Evolutionary conservation across 2,329 filamentous ascomycete species (phyloP), one percentile per base, ranked within the genome.

Genomic region (Microcyclospora tardicrescens): DNA sequence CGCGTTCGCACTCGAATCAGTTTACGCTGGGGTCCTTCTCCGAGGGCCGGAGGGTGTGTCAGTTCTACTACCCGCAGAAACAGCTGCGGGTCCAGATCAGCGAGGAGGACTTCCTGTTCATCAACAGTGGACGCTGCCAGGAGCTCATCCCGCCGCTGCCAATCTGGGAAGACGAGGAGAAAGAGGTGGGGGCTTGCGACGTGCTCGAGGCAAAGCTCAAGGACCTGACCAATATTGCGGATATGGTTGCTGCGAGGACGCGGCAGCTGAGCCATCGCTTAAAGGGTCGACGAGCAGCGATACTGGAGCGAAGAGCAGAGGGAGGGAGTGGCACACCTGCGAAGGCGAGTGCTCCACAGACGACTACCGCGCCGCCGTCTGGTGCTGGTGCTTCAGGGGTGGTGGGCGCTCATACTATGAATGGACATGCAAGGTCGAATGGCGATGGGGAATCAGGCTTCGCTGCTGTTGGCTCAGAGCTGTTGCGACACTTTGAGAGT

Each of bases 21-120:
- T 91, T 93, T 60, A 72, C 75, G 28, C 64, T 93, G 37, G 77
- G 75, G 39, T 76, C 81, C 41, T 72, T 73, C 44, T 69, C 75
- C 33, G 79, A 83, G 47, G 81, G 81, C 14, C 65, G 73, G 38
- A 73, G 80, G 34, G 77, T 81, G 38, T 93, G 85, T 55, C 82
- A 84, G 45, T 91, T 93, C 59, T 77, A 79, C 54, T 60, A 59
- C 35, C 56, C 58, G 24, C 78, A 84, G 46, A 86, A 86, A 55
- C 82, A 86, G 43, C 73, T 79, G 47, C 75, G 82, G 35, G 80
- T 93, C 8, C 84, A 93, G 62, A 89, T 94, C 44, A 78, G 77
- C 13, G 84, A 93, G 58, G 84, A 93, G 57, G 85, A 94, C 56
- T 93, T 80, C 69, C 73, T 86, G 32, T 66, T 93, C 47, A 87